These are phyloP conservation scores for Cardamine occulta DNA, from an alignment of 345 rosid genomes.

Conservation along the genomic window DNA sequence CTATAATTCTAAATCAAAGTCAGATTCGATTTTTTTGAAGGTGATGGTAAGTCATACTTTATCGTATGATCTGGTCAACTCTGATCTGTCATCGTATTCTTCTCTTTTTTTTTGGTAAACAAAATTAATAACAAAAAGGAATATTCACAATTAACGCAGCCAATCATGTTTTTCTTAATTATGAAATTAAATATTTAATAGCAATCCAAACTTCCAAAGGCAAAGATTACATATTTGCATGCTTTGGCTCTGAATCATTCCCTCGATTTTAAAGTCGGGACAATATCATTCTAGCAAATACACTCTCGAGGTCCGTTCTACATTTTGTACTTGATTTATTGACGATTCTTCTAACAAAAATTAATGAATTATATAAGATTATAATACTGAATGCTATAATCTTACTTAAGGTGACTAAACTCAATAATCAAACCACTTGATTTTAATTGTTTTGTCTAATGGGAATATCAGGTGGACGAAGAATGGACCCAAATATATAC, in stretches of 20 bases:
- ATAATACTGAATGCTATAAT: background rate
- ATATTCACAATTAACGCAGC: constrained; percentile 2
- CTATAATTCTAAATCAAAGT: background rate
- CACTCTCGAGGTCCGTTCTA: constrained; percentile 41
- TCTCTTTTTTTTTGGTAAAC: background rate
- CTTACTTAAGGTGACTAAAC: background rate
- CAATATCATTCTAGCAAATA: constrained; percentile 38
- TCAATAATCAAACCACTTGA: constrained; percentile 4
- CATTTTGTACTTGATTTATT: constrained; percentile 22
- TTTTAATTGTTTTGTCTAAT: background rate
- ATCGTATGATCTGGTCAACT: constrained; percentile 1
- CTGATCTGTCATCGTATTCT: background rate
- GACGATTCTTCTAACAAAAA: background rate
- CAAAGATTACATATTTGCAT: constrained; percentile 37
- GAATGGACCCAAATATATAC: background rate
- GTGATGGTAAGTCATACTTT: background rate
- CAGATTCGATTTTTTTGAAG: background rate
- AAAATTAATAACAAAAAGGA: background rate
- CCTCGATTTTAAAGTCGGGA: constrained; percentile 32
- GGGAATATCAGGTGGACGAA: background rate
- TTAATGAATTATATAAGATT: background rate
- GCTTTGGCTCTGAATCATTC: constrained; percentile 42
- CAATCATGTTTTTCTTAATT: constrained; percentile 10
- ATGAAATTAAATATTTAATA: constrained; percentile 14
- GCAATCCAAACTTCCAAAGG: constrained; percentile 11